Evolutionary conservation across 306 rosid species (phyloP).

Genomic region (Vigna mungo): DNA sequence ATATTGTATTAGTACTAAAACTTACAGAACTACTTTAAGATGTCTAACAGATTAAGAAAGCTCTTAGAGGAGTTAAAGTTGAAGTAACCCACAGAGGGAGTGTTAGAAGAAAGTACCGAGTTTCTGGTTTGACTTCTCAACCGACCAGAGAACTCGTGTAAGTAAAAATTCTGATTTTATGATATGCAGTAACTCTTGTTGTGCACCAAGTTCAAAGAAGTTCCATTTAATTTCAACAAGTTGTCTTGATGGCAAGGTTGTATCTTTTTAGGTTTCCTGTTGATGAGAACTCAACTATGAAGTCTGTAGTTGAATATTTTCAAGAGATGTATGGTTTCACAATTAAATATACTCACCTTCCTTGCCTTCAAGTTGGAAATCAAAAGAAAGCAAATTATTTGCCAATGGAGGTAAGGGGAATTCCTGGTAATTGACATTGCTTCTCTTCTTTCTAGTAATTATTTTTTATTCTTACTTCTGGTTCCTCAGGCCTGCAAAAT

Average conservation of each 20-base stretch:
- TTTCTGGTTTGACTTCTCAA: constrained; percentile 95
- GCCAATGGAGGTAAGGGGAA: constrained; percentile 87
- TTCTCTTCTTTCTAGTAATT: constrained; percentile 18
- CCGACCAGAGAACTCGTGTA: constrained; percentile 97
- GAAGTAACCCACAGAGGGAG: constrained; percentile 96
- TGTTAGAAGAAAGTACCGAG: constrained; percentile 94
- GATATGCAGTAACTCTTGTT: not conserved
- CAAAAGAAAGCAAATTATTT: constrained; percentile 96
- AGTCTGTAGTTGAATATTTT: constrained; percentile 95
- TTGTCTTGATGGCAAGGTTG: constrained; percentile 7
- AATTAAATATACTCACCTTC: constrained; percentile 92
- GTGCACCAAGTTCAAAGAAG: not conserved
- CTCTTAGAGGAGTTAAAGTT: constrained; percentile 98
- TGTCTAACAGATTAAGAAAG: constrained; percentile 83
- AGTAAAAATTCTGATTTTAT: constrained; percentile 35
- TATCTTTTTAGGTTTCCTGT: constrained; percentile 80
- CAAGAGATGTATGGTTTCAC: constrained; percentile 98
- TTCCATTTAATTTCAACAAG: not conserved
- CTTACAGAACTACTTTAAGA: constrained; percentile 41
- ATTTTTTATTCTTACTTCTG: constrained; percentile 28
- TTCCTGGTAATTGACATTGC: constrained; percentile 26
- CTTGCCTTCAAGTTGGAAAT: constrained; percentile 99
- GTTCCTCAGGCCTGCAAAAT: constrained; percentile 92
- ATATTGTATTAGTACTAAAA: constrained; percentile 6
- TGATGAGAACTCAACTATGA: constrained; percentile 93